Evolutionary conservation across 192 early-diverging fungal genomes (phyloP), one percentile per base, ranked within the genome.

Genomic region (Backusella parvicylindrica): DNA sequence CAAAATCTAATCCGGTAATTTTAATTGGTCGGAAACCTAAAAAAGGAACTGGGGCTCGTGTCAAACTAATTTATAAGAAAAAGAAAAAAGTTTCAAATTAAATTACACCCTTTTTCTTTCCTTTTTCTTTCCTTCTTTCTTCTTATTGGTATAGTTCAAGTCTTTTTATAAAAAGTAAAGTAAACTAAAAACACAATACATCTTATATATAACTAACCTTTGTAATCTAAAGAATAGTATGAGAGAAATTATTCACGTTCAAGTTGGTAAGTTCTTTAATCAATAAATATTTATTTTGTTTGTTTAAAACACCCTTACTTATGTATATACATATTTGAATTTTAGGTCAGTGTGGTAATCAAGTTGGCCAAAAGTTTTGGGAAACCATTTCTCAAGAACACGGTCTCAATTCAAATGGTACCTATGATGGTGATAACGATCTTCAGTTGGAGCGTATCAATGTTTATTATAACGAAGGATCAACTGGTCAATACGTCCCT

Each of bases 331-430:
- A 6, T 68, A 28, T 31, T 50, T 56, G 30, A 30, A 13, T 66
- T 64, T 8, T 74, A 79, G 78, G 78, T 67, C 78, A 79, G 33
- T 79, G 78, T 70, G 78, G 78, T 73, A 79, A 79, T 69, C 78
- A 79, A 71, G 73, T 74, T 49, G 41, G 68, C 43, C 43, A 32
- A 77, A 92, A 91, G 69, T 96, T 96, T 83, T 96, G 95, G 94
- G 94, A 96, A 72, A 86, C 87, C 69, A 92, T 96, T 74, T 82
- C 88, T 74, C 85, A 88, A 50, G 95, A 96, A 81, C 94, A 96
- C 79, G 93, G 94, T 38, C 86, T 94, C 66, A 85, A 90, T 81
- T 15, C 80, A 37, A 80, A 86, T 33, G 93, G 92, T 77, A 69
- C 78, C 65, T 87, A 87, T 76, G 81, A 74, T 64, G 83, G 92